Evolutionary conservation across 2,329 filamentous ascomycete species (phyloP).

Genomic region (Clarireedia hainanense): DNA sequence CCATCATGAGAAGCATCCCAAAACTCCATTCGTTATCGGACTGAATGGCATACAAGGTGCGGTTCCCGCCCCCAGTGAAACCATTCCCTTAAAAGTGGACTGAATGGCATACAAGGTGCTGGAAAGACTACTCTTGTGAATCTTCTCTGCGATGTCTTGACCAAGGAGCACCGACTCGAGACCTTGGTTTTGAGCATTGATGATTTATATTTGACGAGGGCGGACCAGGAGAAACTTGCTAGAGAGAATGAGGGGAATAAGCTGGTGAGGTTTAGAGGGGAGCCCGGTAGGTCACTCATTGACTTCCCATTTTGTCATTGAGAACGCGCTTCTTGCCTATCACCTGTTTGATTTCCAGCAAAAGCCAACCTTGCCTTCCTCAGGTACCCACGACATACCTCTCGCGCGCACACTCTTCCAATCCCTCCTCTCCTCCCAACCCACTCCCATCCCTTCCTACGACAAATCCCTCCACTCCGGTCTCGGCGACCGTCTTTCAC

Average conservation of each 20-base stretch:
- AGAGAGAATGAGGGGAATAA: slow-evolving; percentile 47
- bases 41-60: slow-evolving; percentile 88
- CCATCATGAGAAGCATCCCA: slow-evolving; percentile 26
- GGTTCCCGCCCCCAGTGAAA: too few relatives aligned
- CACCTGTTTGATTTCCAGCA: background rate
- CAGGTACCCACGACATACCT: slow-evolving; percentile 53
- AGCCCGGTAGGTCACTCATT: slow-evolving; percentile 40
- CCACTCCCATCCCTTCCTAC: slow-evolving; percentile 52
- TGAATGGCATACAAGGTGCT: slow-evolving; percentile 87
- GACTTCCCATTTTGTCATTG: background rate
- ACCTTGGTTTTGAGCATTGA: slow-evolving; percentile 57
- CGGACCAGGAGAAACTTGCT: slow-evolving; percentile 46
- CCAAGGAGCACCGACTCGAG: slow-evolving; percentile 42
- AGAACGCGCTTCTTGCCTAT: background rate
- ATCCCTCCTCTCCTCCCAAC: slow-evolving; percentile 38
- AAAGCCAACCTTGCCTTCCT: background rate
- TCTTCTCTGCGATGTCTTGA: slow-evolving; percentile 49
- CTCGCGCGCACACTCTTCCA: slow-evolving; percentile 47
- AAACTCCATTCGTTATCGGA: slow-evolving; percentile 68
- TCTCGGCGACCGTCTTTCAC: slow-evolving; percentile 52
- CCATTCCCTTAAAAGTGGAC: too few relatives aligned
- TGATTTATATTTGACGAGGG: slow-evolving; percentile 60
- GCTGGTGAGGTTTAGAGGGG: slow-evolving; percentile 57
- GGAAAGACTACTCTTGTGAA: slow-evolving; percentile 86
- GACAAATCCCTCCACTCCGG: slow-evolving; percentile 59